Percentiles rank a stretch among this genome's conserved stretches.
Evolutionary conservation across 495 filamentous ascomycete genomes (phyloP).

Genomic region (Elasticomyces elasticus): DNA sequence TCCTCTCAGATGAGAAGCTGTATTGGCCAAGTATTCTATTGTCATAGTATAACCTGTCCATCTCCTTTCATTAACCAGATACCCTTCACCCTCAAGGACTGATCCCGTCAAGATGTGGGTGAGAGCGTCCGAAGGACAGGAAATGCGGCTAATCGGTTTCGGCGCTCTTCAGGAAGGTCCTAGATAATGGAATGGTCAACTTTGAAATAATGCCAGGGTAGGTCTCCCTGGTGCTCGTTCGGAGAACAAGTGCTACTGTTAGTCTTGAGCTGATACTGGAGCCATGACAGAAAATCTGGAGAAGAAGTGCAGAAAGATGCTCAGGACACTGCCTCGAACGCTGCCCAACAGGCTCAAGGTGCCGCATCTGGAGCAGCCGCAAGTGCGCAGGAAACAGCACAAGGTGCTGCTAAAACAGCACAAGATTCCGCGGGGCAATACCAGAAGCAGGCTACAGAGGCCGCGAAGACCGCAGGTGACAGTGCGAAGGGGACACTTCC

Average conservation of each 20-base stretch:
- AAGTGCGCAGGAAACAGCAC: background rate
- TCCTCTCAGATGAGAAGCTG: no score
- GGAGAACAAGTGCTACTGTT: no score
- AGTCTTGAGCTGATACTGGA: no score
- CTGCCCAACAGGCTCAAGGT: conserved; percentile 1
- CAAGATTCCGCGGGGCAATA: background rate
- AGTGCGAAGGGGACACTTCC: conserved; percentile 1
- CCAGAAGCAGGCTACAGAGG: background rate
- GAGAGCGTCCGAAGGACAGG: background rate
- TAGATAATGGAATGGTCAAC: conserved; percentile 11
- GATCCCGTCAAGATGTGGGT: background rate
- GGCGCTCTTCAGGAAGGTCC: conserved; percentile 1
- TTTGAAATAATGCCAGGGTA: background rate
- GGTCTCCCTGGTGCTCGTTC: no score
- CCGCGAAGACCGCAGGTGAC: background rate
- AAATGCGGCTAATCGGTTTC: background rate
- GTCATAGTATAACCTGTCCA: background rate
- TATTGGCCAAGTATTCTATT: no score
- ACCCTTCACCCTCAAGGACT: background rate
- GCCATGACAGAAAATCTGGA: background rate
- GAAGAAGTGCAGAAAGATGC: conserved; percentile 4
- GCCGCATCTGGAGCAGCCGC: background rate
- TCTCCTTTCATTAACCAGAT: background rate
- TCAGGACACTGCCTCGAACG: background rate
- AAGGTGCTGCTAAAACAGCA: background rate